Evolutionary conservation across 495 filamentous ascomycete genomes (phyloP).

Genomic region (Penicillium bovifimosum): DNA sequence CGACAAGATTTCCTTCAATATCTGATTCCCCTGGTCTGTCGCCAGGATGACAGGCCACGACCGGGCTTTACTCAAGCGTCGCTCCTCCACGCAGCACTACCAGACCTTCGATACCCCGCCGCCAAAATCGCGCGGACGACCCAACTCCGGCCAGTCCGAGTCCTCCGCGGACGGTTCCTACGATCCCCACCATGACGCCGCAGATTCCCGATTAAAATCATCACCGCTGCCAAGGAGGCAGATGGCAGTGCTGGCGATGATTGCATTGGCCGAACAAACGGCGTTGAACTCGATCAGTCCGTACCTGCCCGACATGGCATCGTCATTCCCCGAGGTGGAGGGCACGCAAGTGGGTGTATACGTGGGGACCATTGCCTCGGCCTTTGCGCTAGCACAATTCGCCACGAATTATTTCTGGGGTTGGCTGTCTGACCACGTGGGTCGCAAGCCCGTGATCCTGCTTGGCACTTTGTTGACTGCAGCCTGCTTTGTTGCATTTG

Average conservation of each 20-base stretch:
- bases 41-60: conserved; percentile 29
- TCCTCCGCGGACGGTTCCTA: conserved; percentile 31
- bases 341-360: conserved; percentile 71
- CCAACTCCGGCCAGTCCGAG: conserved; percentile 44
- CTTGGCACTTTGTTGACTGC: conserved; percentile 78
- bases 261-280: conserved; percentile 90
- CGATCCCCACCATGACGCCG: conserved; percentile 25
- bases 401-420: conserved; percentile 93
- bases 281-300: conserved; percentile 95
- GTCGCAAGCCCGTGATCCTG: conserved; percentile 89
- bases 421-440: conserved; percentile 79
- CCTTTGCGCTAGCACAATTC: conserved; percentile 89
- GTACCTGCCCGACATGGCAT: conserved; percentile 89
- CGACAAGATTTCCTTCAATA: not conserved
- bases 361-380: conserved; percentile 81
- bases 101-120: conserved; percentile 93
- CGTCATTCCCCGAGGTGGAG: conserved; percentile 75
- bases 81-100: conserved; percentile 75
- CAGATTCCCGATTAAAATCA: conserved; percentile 24
- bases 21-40: not conserved
- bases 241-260: conserved; percentile 76
- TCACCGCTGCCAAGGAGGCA: conserved; percentile 80
- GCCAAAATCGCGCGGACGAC: conserved; percentile 69
- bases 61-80: conserved; percentile 42
- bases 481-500: conserved; percentile 77